Evolutionary conservation across 345 rosid genomes (phyloP).

Genomic region (Firmiana major): DNA sequence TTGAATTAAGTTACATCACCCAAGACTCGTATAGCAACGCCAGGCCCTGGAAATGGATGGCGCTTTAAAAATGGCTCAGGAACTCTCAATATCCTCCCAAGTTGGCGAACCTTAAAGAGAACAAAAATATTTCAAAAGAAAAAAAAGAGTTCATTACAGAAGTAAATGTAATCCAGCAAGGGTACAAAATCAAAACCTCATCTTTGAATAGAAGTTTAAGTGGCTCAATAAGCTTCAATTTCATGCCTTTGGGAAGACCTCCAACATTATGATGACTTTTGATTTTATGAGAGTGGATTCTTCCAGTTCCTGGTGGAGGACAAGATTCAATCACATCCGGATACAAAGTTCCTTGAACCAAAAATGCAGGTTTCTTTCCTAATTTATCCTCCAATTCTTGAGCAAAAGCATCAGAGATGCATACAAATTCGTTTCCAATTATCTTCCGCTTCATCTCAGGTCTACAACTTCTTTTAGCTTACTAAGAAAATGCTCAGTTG

Average conservation of each 20-base stretch:
- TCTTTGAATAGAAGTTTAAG: constrained; percentile 94
- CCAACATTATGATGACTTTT: constrained; percentile 99
- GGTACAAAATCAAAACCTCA: constrained; percentile 51
- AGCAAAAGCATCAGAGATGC: constrained; percentile 75
- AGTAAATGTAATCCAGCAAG: not conserved
- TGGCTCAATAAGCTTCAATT: constrained; percentile 92
- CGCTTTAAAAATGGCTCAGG: constrained; percentile 86
- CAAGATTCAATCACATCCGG: constrained; percentile 98
- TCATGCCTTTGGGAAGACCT: constrained; percentile 98
- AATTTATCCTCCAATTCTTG: constrained; percentile 68
- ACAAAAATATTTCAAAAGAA: not conserved
- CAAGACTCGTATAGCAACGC: constrained; percentile 91
- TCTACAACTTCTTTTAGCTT: constrained; percentile 85
- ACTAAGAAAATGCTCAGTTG: constrained; percentile 69
- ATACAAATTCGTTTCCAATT: constrained; percentile 86
- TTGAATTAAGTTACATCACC: constrained; percentile 93
- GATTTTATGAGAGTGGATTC: constrained; percentile 89
- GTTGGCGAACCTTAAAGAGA: constrained; percentile 67
- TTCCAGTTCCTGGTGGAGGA: constrained; percentile 96
- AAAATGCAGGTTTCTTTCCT: constrained; percentile 73
- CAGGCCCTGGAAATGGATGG: constrained; percentile 99
- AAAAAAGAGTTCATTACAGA: not conserved
- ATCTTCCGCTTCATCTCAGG: constrained; percentile 88
- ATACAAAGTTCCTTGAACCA: constrained; percentile 96
- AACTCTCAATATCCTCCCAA: constrained; percentile 78